Conservation (phyloP, 2,329 filamentous ascomycete genomes). For the Ophiostoma angusticollis region DNA sequence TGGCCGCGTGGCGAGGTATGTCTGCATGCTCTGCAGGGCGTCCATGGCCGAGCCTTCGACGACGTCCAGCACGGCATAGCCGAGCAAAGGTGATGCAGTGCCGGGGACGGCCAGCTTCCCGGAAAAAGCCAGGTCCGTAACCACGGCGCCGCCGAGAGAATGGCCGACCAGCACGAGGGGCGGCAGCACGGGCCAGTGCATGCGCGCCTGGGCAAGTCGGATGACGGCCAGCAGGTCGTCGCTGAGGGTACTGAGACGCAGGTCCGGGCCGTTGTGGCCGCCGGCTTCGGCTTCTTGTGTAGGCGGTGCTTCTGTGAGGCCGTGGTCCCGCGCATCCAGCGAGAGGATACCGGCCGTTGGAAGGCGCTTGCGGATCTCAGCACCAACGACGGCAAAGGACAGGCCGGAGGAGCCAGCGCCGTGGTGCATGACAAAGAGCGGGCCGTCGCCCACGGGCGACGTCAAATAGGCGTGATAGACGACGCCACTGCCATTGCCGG, state of each 20-base stretch:
- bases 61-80: conserved; percentile 84
- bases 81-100: conserved; percentile 33
- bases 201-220: conserved; percentile 48
- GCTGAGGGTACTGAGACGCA: conserved; percentile 60
- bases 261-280: conserved; percentile 36
- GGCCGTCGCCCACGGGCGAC: conserved; percentile 60
- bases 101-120: conserved; percentile 33
- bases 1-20: conserved; percentile 74
- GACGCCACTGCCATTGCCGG: conserved; percentile 32
- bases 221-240: conserved; percentile 61
- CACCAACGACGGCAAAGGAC: conserved; percentile 73
- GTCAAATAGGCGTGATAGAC: conserved; percentile 80
- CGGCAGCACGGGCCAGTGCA: conserved; percentile 64
- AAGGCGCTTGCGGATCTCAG: conserved; percentile 63
- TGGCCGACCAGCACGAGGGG: conserved; percentile 77
- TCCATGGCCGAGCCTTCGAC: conserved; percentile 95
- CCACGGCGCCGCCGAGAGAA: conserved; percentile 81
- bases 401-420: conserved; percentile 87
- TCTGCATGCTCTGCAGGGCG: conserved; percentile 86
- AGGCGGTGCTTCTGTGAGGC: conserved; percentile 44
- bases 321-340: conserved; percentile 77
- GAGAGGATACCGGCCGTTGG: conserved; percentile 75
- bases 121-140: conserved; percentile 66
- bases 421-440: conserved; percentile 87
- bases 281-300: neutral